Percentiles rank a stretch among this genome's conserved stretches.
These are phyloP conservation scores for Populus hybrid DNA, from an alignment of 441 rosid genomes.

Conservation along the genomic window DNA sequence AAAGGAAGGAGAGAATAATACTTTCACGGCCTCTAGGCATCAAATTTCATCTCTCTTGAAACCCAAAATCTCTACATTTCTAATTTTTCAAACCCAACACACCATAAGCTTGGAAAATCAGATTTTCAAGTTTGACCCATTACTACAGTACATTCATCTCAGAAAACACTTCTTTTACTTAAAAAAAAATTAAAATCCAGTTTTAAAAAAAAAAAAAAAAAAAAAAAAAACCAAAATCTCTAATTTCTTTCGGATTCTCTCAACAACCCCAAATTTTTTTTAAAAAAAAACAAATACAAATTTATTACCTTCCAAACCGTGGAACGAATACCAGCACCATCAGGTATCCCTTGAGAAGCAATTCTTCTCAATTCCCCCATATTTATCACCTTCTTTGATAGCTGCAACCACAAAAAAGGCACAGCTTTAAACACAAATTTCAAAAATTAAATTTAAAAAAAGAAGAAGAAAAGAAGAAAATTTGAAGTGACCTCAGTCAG, in stretches of 20 bases:
- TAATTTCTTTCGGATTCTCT: background rate
- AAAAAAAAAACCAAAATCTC: background rate
- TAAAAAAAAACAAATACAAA: background rate
- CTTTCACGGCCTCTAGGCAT: background rate
- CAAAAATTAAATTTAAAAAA: background rate
- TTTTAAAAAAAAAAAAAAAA: no score
- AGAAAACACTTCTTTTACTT: background rate
- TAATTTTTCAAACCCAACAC: background rate
- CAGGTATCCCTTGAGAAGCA: constrained; percentile 80
- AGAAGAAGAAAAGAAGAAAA: background rate
- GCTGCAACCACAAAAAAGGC: constrained; percentile 30
- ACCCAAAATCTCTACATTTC: background rate
- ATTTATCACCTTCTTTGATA: constrained; percentile 83
- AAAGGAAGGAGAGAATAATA: background rate
- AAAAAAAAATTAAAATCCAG: background rate
- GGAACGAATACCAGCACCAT: constrained; percentile 80
- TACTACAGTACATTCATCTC: background rate
- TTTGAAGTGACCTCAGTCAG: constrained; percentile 56
- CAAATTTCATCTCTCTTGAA: background rate
- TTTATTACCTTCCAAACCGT: constrained; percentile 82
- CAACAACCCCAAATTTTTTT: background rate
- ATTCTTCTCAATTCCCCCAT: constrained; percentile 78
- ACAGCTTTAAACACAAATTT: constrained; percentile 7
- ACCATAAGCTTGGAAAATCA: background rate
- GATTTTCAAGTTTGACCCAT: background rate